These are phyloP conservation scores for Venturiaceae sp. DNA, from an alignment of 2,329 filamentous ascomycete genomes.

Conservation along the genomic window DNA sequence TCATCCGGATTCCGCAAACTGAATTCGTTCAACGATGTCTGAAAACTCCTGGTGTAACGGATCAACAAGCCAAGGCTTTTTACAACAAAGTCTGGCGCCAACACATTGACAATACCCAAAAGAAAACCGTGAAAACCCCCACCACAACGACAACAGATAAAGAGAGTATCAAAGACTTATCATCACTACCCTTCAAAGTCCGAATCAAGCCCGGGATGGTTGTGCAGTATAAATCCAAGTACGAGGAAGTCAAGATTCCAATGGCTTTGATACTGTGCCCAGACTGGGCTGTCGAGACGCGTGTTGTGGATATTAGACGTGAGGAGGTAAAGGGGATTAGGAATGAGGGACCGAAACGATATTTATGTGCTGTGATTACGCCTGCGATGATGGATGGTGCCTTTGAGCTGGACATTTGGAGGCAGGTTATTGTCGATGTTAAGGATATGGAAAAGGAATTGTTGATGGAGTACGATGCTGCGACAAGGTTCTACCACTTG, in stretches of 20 bases:
- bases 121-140: not conserved
- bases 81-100: not conserved
- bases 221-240: not conserved
- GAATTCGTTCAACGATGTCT: not conserved
- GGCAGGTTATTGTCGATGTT: not conserved
- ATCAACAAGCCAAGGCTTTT: not conserved
- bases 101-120: not conserved
- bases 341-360: not conserved
- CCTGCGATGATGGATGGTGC: not conserved
- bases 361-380: not conserved
- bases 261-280: not conserved
- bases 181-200: not conserved
- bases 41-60: not conserved
- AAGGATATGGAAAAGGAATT: not conserved
- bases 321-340: not conserved
- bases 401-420: not conserved
- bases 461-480: slow-evolving; percentile 1
- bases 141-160: not conserved
- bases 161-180: no score
- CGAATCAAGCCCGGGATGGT: slow-evolving; percentile 2
- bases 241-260: not conserved
- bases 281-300: not conserved
- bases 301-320: not conserved
- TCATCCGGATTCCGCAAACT: not conserved
- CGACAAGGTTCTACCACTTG: not conserved